A percentile compares a stretch with the other conserved stretches of the same genome.
Conservation (phyloP, 768 basidiomycete species). For the Hypholoma sublateritium region DNA sequence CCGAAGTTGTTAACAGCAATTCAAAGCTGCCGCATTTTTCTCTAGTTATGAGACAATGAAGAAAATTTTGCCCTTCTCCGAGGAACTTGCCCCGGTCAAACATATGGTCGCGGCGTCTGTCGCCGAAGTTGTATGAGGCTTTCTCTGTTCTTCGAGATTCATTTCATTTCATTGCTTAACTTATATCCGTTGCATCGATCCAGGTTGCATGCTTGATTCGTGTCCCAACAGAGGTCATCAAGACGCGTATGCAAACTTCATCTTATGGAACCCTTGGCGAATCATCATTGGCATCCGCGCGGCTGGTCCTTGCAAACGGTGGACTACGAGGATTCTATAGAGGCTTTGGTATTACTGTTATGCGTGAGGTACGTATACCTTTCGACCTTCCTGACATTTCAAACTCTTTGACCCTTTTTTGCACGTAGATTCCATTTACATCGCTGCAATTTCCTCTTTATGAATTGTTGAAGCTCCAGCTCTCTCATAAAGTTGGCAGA, state of each 20-base stretch:
- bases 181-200: constrained; percentile 10
- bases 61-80: constrained; percentile 59
- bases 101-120: constrained; percentile 58
- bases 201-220: constrained; percentile 89
- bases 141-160: constrained; percentile 45
- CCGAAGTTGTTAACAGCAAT: not conserved
- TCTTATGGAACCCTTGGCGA: constrained; percentile 57
- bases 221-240: constrained; percentile 95
- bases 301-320: constrained; percentile 53
- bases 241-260: constrained; percentile 88
- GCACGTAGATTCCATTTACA: constrained; percentile 86
- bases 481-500: constrained; percentile 54
- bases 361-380: constrained; percentile 39
- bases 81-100: constrained; percentile 60
- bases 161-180: constrained; percentile 40
- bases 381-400: constrained; percentile 29
- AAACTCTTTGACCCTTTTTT: constrained; percentile 6
- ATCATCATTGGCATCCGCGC: constrained; percentile 63
- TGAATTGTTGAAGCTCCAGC: constrained; percentile 74
- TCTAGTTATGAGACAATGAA: constrained; percentile 92
- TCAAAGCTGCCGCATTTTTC: constrained; percentile 90
- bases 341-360: constrained; percentile 78
- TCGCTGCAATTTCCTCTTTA: constrained; percentile 96
- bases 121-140: constrained; percentile 54
- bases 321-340: constrained; percentile 84